Evolutionary conservation across 2,329 filamentous ascomycete species (phyloP), one percentile per base, ranked within the genome.

Genomic region (Aspergillus ochraceoroseus): DNA sequence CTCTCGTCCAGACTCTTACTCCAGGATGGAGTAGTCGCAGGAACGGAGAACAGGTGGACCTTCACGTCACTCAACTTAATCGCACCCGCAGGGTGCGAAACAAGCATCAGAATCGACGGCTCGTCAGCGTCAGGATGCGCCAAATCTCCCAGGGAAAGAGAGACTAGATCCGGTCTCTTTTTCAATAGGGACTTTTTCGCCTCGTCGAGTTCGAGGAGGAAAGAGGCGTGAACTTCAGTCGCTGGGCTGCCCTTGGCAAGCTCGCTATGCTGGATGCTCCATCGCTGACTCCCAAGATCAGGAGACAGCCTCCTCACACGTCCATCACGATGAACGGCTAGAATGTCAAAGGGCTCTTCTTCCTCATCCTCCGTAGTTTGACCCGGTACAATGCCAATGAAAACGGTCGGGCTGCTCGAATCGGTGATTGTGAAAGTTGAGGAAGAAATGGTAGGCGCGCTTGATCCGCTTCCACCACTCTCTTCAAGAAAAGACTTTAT

Each of bases 401-500:
- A 67, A 8, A 63, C 52, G 1, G 62, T 58, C 9, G 66, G 61
- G 45, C 62, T 67, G 3, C 48, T 53, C 7, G 61, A 62, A 42
- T 64, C 63, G 26, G 56, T 63, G 33, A 67, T 53, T 5, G 56
- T 55, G 46, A 63, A 64, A n/a, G 60, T 58, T 3, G 58, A 57
- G n/a, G 62, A 67, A 32, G 59, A 63, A 38, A 68, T 70, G 29
- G 45, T 54, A 4, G 59, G 57, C 13, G 58, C 62, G 37, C 47
- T 59, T 11, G 54, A 58, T 40, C 54, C 56, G 31, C 46, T 60
- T 9, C 52, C 51, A 12, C 56, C 49, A 22, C 58, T 59, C 38
- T 74, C 70, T 44, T 80, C 77, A 12, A 68, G 62, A 43, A 79
- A 79, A 44, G 70, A 73, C 23, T 78, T 63, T 5, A 82, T 59